A percentile compares a stretch with the other conserved stretches of the same genome.
These are phyloP conservation scores for Fusarium chuoi DNA, from an alignment of 2,329 filamentous ascomycete genomes.

Conservation along the genomic window DNA sequence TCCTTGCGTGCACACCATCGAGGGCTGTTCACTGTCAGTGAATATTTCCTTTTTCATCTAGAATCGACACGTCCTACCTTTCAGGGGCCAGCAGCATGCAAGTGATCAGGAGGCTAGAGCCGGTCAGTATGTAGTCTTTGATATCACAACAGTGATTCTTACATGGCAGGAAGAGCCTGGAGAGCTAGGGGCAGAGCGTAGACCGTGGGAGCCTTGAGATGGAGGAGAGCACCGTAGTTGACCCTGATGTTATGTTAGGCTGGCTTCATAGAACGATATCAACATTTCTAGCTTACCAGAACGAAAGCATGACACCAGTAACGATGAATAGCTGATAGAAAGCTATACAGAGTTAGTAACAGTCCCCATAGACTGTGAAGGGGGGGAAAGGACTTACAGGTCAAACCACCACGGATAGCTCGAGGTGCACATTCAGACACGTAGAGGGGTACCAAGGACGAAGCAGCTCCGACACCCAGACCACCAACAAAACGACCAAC, in stretches of 20 bases:
- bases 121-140: neutral
- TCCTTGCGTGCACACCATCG: conserved; percentile 75
- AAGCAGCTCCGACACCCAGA: conserved; percentile 62
- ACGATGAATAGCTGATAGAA: conserved; percentile 63
- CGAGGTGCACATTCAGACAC: conserved; percentile 62
- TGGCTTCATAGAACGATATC: neutral
- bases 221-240: conserved; percentile 63
- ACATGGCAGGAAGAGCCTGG: conserved; percentile 71
- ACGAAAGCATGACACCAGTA: conserved; percentile 55
- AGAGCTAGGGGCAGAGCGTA: conserved; percentile 72
- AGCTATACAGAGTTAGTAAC: conserved; percentile 39
- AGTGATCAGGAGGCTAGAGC: conserved; percentile 58
- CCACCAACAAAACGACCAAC: conserved; percentile 68
- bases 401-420: conserved; percentile 62
- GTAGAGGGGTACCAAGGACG: conserved; percentile 57
- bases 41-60: neutral
- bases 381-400: conserved; percentile 45
- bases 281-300: conserved; percentile 47
- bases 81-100: conserved; percentile 71
- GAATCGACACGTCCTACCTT: conserved; percentile 41
- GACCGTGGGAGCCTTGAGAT: conserved; percentile 58
- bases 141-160: conserved; percentile 8
- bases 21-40: conserved; percentile 59
- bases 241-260: conserved; percentile 58
- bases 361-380: neutral